phyloP scores from a whole-genome alignment of 371 early-diverging fungal species.

The Antonospora locustae region DNA sequence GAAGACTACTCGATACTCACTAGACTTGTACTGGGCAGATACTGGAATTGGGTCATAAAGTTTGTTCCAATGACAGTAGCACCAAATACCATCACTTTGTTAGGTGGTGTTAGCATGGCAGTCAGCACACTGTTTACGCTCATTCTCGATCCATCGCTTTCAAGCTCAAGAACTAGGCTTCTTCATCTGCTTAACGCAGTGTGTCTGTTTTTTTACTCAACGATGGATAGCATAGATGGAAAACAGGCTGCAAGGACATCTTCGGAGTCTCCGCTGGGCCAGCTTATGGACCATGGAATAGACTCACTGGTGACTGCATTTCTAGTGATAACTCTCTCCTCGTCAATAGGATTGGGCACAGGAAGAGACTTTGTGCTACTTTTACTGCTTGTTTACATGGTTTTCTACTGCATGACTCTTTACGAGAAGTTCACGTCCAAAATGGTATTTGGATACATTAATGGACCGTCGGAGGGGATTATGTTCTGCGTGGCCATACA shows the following conservation, averaged over 20 bases:
- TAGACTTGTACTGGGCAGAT: conserved; percentile 65
- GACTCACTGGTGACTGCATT: conserved; percentile 41
- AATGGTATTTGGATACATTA: conserved; percentile 72
- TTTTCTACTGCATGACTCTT: conserved; percentile 75
- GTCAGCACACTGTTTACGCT: conserved; percentile 47
- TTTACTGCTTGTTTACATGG: conserved; percentile 43
- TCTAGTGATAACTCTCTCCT: conserved; percentile 39
- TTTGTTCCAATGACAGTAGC: conserved; percentile 77
- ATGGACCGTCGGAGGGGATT: conserved; percentile 86
- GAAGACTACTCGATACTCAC: conserved; percentile 68
- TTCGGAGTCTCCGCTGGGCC: conserved; percentile 78
- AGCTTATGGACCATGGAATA: conserved; percentile 62
- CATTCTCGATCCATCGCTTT: conserved; percentile 62
- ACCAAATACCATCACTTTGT: conserved; percentile 83
- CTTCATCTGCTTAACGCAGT: conserved; percentile 65
- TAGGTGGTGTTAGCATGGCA: conserved; percentile 60
- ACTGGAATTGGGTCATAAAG: conserved; percentile 71
- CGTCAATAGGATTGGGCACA: conserved; percentile 57
- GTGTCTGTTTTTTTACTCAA: conserved; percentile 76
- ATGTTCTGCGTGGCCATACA: conserved; percentile 54
- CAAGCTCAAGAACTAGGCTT: conserved; percentile 64
- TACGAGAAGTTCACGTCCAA: conserved; percentile 83
- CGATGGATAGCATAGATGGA: conserved; percentile 90
- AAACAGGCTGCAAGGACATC: conserved; percentile 84
- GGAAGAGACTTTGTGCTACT: conserved; percentile 23